These are phyloP conservation scores for Suillus luteus DNA, from an alignment of 768 basidiomycete species.

Conservation along the genomic window DNA sequence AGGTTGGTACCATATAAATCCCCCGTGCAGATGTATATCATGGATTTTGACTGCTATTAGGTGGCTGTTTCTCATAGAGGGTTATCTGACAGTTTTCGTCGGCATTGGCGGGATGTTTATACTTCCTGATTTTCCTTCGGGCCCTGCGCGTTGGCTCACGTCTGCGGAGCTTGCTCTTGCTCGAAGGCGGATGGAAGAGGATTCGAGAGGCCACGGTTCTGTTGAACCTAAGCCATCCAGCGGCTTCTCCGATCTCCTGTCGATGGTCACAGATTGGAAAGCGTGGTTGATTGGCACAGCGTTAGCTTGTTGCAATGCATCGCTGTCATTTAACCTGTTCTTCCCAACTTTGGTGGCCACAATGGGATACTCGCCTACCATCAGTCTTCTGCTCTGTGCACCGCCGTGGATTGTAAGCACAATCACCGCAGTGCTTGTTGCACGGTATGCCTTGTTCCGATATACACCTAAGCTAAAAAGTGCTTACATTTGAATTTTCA, in stretches of 20 bases:
- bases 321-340: slow-evolving; percentile 71
- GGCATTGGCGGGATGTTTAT: slow-evolving; percentile 55
- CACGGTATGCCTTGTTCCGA: slow-evolving; percentile 2
- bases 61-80: slow-evolving; percentile 71
- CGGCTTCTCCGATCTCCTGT: slow-evolving; percentile 44
- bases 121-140: slow-evolving; percentile 70
- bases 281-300: slow-evolving; percentile 76
- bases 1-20: slow-evolving; percentile 39
- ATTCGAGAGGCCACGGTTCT: slow-evolving; percentile 50
- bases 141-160: slow-evolving; percentile 55
- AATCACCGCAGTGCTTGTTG: slow-evolving; percentile 29
- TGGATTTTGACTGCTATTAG: slow-evolving; percentile 31
- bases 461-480: background rate
- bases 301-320: slow-evolving; percentile 50
- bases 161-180: slow-evolving; percentile 54
- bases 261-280: slow-evolving; percentile 71
- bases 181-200: slow-evolving; percentile 58
- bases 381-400: slow-evolving; percentile 69
- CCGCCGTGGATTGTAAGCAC: slow-evolving; percentile 55
- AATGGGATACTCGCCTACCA: slow-evolving; percentile 58
- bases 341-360: slow-evolving; percentile 76
- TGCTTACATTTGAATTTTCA: background rate
- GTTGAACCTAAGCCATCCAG: slow-evolving; percentile 40
- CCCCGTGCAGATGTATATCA: background rate
- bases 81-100: slow-evolving; percentile 51